Conservation (phyloP, 2,329 filamentous ascomycete genomes). For the Cephalotrichum gorgonifer region DNA sequence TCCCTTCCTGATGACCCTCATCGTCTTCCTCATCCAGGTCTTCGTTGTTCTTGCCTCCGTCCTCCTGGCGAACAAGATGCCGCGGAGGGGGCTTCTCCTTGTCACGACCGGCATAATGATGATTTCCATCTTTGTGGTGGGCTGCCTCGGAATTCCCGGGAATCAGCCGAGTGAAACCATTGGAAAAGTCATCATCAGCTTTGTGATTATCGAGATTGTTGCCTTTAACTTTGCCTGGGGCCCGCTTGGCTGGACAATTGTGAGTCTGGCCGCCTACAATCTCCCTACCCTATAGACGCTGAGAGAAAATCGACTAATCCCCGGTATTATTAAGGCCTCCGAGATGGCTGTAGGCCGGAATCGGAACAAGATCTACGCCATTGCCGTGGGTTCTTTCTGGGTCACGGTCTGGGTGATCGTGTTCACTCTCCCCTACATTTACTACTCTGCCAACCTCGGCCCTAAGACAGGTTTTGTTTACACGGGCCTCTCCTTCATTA, state of each 20-base stretch:
- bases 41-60: constrained; percentile 23
- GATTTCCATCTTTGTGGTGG: constrained; percentile 20
- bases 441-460: constrained; percentile 19
- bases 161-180: constrained; percentile 7
- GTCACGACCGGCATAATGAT: constrained; percentile 23
- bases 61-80: constrained; percentile 23
- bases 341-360: constrained; percentile 33
- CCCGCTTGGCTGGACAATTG: constrained; percentile 25
- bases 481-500: constrained; percentile 16
- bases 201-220: constrained; percentile 19
- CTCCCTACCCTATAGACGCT: background rate
- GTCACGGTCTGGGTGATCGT: constrained; percentile 19
- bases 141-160: constrained; percentile 12
- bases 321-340: constrained; percentile 11
- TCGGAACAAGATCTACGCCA: constrained; percentile 32
- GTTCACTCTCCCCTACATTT: constrained; percentile 23
- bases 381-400: constrained; percentile 28
- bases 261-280: background rate
- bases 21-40: constrained; percentile 27
- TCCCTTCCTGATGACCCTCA: constrained; percentile 25
- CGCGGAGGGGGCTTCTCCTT: constrained; percentile 21
- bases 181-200: constrained; percentile 13
- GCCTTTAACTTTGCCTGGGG: constrained; percentile 29
- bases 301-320: background rate
- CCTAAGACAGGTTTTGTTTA: constrained; percentile 23